Conservation (phyloP, 2,329 filamentous ascomycete species). For the Xylariaceae sp. region DNA sequence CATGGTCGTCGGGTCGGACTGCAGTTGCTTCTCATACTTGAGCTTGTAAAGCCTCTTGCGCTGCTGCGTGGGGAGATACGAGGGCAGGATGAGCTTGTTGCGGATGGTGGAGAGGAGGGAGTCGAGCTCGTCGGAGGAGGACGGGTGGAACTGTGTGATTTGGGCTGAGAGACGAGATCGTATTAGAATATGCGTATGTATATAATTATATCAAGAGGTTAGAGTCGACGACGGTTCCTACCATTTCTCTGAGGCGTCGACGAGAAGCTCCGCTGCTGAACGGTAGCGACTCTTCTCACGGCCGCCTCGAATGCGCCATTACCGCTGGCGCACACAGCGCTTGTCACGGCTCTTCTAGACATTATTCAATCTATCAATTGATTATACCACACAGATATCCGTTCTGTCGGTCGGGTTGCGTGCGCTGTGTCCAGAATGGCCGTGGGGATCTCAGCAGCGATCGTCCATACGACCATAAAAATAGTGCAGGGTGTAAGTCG, state of each 20-base stretch:
- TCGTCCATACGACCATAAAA: slow-evolving; percentile 7
- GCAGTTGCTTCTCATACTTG: slow-evolving; percentile 44
- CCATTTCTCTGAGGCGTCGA: slow-evolving; percentile 27
- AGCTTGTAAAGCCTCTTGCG: slow-evolving; percentile 47
- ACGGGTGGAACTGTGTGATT: slow-evolving; percentile 44
- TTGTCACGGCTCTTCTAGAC: slow-evolving; percentile 26
- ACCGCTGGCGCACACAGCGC: slow-evolving; percentile 24
- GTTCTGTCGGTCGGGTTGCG: not conserved
- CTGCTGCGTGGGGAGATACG: slow-evolving; percentile 50
- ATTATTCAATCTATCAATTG: slow-evolving; percentile 16
- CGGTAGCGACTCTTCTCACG: slow-evolving; percentile 23
- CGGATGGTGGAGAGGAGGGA: slow-evolving; percentile 48
- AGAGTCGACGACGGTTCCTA: slow-evolving; percentile 10
- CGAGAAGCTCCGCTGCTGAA: slow-evolving; percentile 27
- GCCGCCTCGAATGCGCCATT: slow-evolving; percentile 25
- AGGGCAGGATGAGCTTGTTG: slow-evolving; percentile 56
- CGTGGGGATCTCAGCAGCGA: not conserved
- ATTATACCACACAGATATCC: not conserved
- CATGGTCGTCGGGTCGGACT: slow-evolving; percentile 51
- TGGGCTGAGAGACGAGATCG: slow-evolving; percentile 17
- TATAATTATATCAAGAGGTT: not conserved
- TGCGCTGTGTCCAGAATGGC: not conserved
- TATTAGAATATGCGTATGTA: not conserved
- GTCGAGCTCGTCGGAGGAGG: slow-evolving; percentile 51
- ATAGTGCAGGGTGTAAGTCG: not conserved